Evolutionary conservation across 1,139 yeast species (phyloP), one percentile per base, ranked within the genome.

Genomic region (Candida sojae): DNA sequence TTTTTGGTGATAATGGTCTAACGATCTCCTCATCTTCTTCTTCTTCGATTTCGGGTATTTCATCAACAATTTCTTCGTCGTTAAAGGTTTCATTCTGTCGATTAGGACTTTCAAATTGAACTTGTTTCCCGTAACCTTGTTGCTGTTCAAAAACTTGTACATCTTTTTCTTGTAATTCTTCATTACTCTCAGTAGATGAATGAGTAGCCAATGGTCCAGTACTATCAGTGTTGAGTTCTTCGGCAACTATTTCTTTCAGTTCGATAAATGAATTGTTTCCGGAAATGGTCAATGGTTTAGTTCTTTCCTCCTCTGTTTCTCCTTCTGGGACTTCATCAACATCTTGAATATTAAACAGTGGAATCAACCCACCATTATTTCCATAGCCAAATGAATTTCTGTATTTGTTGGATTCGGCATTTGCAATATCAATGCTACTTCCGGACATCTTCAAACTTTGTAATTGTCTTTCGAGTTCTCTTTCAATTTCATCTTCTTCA

Each of bases 381-480:
- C 36, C 34, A 21, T 13, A 29, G 23, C 17, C 34, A 39, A 32
- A 29, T 8, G 21, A 32, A 8, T 21, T 34, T 32, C 31, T 41
- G 17, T 23, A 21, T 11, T 25, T 39, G 6, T 13, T 31, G 8
- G 42, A 37, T 5, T 33, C 35, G 33, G 33, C 33, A 12, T 40
- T 39, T 2, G 13, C 13, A 13, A 42, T 42, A 32, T 44, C 43
- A 32, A 37, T 30, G n/a, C 31, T 46, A 39, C 56, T 54, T 13
- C 59, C 69, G 6, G 68, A 68, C 29, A 63, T 58, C 52, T 73
- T 75, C 59, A 74, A 66, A 12, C 57, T 57, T 43, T 67, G 68
- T 47, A 75, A 63, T 55, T 75, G 79, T 45, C 74, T 64, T 53
- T 73, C 70, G 47, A 75, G 63, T 50, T 73, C 79, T 48, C 58